Base-by-base conservation (phyloP, 495 filamentous ascomycete species). In the Neurospora sp. region DNA sequence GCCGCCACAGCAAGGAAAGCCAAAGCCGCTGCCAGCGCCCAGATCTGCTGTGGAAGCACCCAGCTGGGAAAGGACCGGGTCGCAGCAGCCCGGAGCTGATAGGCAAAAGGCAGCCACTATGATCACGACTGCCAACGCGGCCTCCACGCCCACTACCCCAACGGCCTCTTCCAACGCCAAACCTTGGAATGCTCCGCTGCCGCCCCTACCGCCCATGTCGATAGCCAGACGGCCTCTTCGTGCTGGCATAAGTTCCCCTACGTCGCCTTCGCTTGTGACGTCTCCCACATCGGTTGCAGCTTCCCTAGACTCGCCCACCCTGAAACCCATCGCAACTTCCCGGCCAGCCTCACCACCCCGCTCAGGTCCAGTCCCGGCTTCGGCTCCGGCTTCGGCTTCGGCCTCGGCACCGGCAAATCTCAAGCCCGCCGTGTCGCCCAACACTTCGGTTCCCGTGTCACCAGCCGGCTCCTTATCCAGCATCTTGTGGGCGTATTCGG, bases 401-500 rank as follows among this genome's bases (percentile, higher is more conserved):
- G 39, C 69, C 12, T 71, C 73, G 70, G 72, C 73, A 5, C 69
- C 72, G n/a, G 71, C 71, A 0, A 66, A 73, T 73, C 10, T 71
- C 78, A 35, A 42, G 71, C 9, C 72, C 72, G n/a, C 27, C 27
- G 54, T 35, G 31, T 35, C 31, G 59, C 77, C 74, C 54, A 35
- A 66, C 54, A 35, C 27, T 35, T 66, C 54, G 54, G 27, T 18
- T 66, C 54, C 54, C 27, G 37, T 27, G 14, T 82, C 82, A 12
- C 81, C 82, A 1, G 77, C 72, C 0, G 77, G 69, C 5, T 86
- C 85, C n/a, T 76, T 86, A 73, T 85, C 81, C 11, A 85, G 84
- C 74, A 71, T 86, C 5, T 66, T 86, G 35, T 85, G 82, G 23
- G 85, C 85, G 8, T 85, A 86, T 76, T 82, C 83, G 40, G 76